These are phyloP conservation scores for Seminavis robusta DNA, from an alignment of 108 stramenopile species.

Conservation along the genomic window DNA sequence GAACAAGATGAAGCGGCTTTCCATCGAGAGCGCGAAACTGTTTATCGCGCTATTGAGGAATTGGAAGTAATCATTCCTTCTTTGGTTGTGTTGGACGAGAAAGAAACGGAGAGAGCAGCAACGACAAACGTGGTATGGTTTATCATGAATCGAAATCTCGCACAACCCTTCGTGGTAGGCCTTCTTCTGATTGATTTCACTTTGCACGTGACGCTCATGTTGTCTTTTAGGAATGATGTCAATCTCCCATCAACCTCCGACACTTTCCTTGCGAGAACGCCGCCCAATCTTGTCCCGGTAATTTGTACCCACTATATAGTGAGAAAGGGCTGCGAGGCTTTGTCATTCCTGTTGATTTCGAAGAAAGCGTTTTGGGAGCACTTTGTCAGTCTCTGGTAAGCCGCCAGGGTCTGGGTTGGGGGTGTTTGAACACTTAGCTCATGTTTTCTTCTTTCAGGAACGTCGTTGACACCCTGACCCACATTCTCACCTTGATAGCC, in stretches of 20 bases:
- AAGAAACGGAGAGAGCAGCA: constrained; percentile 19
- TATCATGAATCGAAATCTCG: constrained; percentile 12
- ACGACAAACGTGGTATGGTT: constrained; percentile 17
- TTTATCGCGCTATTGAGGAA: constrained; percentile 9
- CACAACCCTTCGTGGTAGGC: constrained; percentile 27
- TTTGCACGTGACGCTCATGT: constrained; percentile 24
- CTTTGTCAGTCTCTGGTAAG: constrained; percentile 13
- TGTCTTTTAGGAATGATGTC: constrained; percentile 12
- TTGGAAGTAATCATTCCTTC: constrained; percentile 22
- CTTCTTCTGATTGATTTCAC: constrained; percentile 18
- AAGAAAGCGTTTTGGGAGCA: constrained; percentile 8
- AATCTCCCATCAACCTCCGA: no score
- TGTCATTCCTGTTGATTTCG: constrained; percentile 18
- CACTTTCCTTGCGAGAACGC: no score
- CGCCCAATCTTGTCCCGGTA: no score
- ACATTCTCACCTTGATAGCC: no score
- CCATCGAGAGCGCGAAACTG: neutral
- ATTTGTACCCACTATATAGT: no score
- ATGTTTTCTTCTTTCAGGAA: no score
- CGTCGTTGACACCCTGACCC: no score
- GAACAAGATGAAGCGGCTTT: constrained; percentile 11
- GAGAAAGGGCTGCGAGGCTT: constrained; percentile 11
- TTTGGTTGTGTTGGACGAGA: constrained; percentile 7
- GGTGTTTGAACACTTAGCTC: neutral
- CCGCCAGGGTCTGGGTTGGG: neutral